Percentiles rank a stretch among this genome's conserved stretches.
These are phyloP conservation scores for Saturnispora quitensis DNA, from an alignment of 805 yeast species.

Conservation along the genomic window DNA sequence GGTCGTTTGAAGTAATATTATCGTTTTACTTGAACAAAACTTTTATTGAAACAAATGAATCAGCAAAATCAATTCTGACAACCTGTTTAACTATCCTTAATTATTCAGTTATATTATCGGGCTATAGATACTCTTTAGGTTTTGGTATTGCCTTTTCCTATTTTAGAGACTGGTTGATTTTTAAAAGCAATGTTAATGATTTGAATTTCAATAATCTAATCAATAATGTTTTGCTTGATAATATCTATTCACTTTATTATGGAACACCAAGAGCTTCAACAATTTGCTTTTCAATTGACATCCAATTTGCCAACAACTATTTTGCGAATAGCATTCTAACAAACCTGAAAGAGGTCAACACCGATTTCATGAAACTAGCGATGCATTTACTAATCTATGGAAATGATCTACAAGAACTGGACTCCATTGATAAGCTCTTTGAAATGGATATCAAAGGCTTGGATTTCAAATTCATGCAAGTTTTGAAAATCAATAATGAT, in stretches of 20 bases:
- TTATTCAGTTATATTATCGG: slow-evolving; percentile 49
- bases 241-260: slow-evolving; percentile 42
- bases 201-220: slow-evolving; percentile 31
- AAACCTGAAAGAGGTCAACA: slow-evolving; percentile 1
- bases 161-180: slow-evolving; percentile 49
- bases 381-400: slow-evolving; percentile 18
- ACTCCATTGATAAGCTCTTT: slow-evolving; percentile 12
- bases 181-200: slow-evolving; percentile 24
- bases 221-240: slow-evolving; percentile 40
- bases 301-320: slow-evolving; percentile 13
- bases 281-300: slow-evolving; percentile 16
- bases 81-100: slow-evolving; percentile 38
- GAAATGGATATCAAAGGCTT: slow-evolving; percentile 13
- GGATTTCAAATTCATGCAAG: slow-evolving; percentile 21
- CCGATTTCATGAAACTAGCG: slow-evolving; percentile 21
- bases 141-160: slow-evolving; percentile 44
- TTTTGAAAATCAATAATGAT: slow-evolving; percentile 20
- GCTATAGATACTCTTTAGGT: slow-evolving; percentile 51
- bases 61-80: slow-evolving; percentile 27
- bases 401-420: slow-evolving; percentile 12
- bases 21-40: slow-evolving; percentile 30
- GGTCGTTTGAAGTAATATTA: slow-evolving; percentile 29
- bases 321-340: slow-evolving; percentile 11
- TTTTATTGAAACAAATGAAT: slow-evolving; percentile 21
- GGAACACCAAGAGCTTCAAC: slow-evolving; percentile 31